A percentile compares a stretch with the other conserved stretches of the same genome.
phyloP scores from a whole-genome alignment of 2,329 filamentous ascomycete species.

The Fusarium abutilonis region DNA sequence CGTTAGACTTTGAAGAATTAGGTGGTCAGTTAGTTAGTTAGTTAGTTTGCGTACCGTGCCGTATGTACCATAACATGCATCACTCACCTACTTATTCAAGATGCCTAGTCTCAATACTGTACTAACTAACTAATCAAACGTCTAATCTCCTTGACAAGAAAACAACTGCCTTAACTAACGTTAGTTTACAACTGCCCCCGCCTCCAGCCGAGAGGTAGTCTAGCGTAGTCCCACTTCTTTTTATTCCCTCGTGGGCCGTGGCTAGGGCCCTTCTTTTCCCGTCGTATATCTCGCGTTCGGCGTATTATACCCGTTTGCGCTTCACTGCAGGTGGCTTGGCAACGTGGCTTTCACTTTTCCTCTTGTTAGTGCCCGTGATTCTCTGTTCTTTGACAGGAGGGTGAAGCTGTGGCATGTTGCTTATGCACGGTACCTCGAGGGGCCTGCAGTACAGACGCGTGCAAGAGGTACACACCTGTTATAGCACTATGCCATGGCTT shows the following conservation, averaged over 20 bases:
- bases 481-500: neutral
- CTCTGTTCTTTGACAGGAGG: conserved; percentile 3
- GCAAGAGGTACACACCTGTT: conserved; percentile 23
- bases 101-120: neutral
- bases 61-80: neutral
- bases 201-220: neutral
- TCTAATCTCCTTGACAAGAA: neutral
- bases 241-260: conserved; percentile 17
- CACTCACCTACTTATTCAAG: too few relatives aligned
- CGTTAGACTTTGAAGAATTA: neutral
- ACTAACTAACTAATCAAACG: neutral
- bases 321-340: conserved; percentile 35
- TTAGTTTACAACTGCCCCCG: conserved; percentile 7
- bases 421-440: conserved; percentile 22
- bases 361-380: neutral
- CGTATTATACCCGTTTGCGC: conserved; percentile 17
- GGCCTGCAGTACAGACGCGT: conserved; percentile 19
- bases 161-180: conserved; percentile 5
- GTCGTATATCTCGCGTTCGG: conserved; percentile 45
- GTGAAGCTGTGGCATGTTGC: conserved; percentile 8
- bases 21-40: too few relatives aligned
- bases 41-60: neutral
- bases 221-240: conserved; percentile 22
- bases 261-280: conserved; percentile 12
- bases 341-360: conserved; percentile 15